phyloP scores from a whole-genome alignment of 768 basidiomycete species.

The Suillus subaureus region DNA sequence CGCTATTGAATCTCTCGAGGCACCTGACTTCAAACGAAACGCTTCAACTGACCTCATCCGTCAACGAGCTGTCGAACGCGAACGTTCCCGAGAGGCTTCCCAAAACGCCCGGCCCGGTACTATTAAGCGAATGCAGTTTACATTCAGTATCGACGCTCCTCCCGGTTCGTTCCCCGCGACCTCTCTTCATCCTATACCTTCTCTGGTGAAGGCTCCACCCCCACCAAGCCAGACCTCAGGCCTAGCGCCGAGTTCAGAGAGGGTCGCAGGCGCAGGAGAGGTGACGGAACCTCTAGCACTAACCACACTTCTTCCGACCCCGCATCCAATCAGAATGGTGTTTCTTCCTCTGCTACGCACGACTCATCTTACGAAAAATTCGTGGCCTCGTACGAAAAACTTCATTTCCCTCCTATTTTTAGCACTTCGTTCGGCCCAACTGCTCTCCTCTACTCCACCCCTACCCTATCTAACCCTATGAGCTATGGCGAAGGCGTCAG shows the following conservation, averaged over 20 bases:
- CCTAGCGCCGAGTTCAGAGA: constrained; percentile 69
- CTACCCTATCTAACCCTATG: constrained; percentile 66
- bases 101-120: constrained; percentile 66
- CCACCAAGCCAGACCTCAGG: constrained; percentile 67
- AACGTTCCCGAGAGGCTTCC: constrained; percentile 73
- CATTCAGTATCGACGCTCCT: constrained; percentile 81
- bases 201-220: constrained; percentile 21
- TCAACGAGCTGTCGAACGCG: constrained; percentile 80
- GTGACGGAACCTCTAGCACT: constrained; percentile 24
- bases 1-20: constrained; percentile 83
- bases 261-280: constrained; percentile 38
- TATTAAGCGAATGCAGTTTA: constrained; percentile 90
- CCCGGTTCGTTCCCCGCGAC: constrained; percentile 1
- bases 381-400: neutral
- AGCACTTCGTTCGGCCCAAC: constrained; percentile 76
- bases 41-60: constrained; percentile 80
- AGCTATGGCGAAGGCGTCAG: constrained; percentile 79
- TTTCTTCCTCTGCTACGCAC: constrained; percentile 7
- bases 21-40: constrained; percentile 80
- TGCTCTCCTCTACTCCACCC: constrained; percentile 68
- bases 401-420: constrained; percentile 68
- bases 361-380: constrained; percentile 47
- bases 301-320: constrained; percentile 25
- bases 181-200: constrained; percentile 12
- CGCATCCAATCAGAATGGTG: constrained; percentile 22